A percentile compares a stretch with the other conserved stretches of the same genome.
These are phyloP conservation scores for Trametes hirsuta DNA, from an alignment of 1,284 basidiomycete genomes.

Conservation along the genomic window DNA sequence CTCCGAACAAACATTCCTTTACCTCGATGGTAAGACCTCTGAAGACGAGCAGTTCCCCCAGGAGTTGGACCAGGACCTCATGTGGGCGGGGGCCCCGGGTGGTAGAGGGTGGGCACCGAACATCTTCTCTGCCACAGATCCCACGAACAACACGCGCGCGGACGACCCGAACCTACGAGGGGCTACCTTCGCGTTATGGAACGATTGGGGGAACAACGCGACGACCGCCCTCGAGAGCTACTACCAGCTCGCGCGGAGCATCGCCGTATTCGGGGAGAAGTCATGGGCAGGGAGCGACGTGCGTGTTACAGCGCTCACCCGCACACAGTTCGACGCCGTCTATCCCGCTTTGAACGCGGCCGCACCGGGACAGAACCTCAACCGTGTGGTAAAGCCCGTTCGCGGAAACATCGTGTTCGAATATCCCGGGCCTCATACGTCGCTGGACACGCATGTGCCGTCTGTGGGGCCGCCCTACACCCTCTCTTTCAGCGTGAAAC, in stretches of 20 bases:
- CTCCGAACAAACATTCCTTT: slow-evolving; percentile 38
- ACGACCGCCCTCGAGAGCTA: slow-evolving; percentile 36
- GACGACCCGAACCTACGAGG: slow-evolving; percentile 30
- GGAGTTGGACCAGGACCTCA: slow-evolving; percentile 31
- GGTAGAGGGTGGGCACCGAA: slow-evolving; percentile 36
- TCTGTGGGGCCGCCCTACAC: slow-evolving; percentile 51
- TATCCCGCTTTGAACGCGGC: slow-evolving; percentile 33
- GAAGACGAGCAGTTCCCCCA: slow-evolving; percentile 32
- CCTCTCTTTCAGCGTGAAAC: slow-evolving; percentile 41
- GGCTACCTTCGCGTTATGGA: slow-evolving; percentile 36
- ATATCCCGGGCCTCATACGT: slow-evolving; percentile 14
- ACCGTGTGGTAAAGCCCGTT: slow-evolving; percentile 28
- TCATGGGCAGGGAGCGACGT: slow-evolving; percentile 33
- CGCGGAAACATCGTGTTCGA: slow-evolving; percentile 27
- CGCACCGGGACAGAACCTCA: slow-evolving; percentile 36
- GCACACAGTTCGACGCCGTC: slow-evolving; percentile 29
- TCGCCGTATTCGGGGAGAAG: slow-evolving; percentile 34
- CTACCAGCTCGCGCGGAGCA: slow-evolving; percentile 34
- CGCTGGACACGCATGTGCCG: slow-evolving; percentile 35
- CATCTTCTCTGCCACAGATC: slow-evolving; percentile 32
- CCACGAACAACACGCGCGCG: slow-evolving; percentile 33
- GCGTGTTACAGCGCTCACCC: slow-evolving; percentile 28
- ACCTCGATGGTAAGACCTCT: slow-evolving; percentile 39
- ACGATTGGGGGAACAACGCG: slow-evolving; percentile 37
- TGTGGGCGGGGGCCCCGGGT: slow-evolving; percentile 34